phyloP scores from a whole-genome alignment of 805 yeast genomes.

The Helenozyma baotianmanensis region DNA sequence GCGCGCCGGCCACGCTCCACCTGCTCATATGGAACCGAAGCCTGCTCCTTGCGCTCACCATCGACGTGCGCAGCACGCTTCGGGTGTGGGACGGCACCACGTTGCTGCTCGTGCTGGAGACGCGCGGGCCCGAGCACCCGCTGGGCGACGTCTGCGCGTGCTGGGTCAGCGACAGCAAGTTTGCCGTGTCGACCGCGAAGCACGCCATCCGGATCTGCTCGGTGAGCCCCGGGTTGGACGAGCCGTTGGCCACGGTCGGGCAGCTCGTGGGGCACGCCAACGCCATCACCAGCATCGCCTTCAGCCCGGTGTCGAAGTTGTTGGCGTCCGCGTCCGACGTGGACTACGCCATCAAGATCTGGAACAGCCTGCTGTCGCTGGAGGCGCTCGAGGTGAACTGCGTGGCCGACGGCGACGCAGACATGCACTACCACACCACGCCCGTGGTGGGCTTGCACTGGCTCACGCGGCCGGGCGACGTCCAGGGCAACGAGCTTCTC shows the following conservation, averaged over 20 bases:
- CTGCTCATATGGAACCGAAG: slow-evolving; percentile 57
- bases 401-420: slow-evolving; percentile 7
- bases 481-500: slow-evolving; percentile 16
- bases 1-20: slow-evolving; percentile 38
- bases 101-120: slow-evolving; percentile 30
- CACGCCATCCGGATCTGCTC: slow-evolving; percentile 55
- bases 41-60: slow-evolving; percentile 51
- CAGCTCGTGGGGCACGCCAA: slow-evolving; percentile 57
- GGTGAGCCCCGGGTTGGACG: slow-evolving; percentile 13
- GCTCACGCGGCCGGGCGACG: slow-evolving; percentile 32
- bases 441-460: slow-evolving; percentile 55
- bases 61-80: slow-evolving; percentile 44
- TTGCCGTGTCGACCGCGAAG: slow-evolving; percentile 63
- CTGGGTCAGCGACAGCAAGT: slow-evolving; percentile 69
- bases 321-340: slow-evolving; percentile 70
- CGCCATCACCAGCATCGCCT: slow-evolving; percentile 51
- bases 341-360: slow-evolving; percentile 66
- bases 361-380: slow-evolving; percentile 64
- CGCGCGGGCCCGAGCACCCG: slow-evolving; percentile 14
- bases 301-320: slow-evolving; percentile 47
- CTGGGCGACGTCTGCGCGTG: slow-evolving; percentile 45
- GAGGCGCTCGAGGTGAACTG: slow-evolving; percentile 37
- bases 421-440: slow-evolving; percentile 41
- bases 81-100: slow-evolving; percentile 61
- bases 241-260: slow-evolving; percentile 24